Evolutionary conservation across 1,284 basidiomycete species (phyloP), one percentile per base, ranked within the genome.

Genomic region (Chondrostereum purpureum): DNA sequence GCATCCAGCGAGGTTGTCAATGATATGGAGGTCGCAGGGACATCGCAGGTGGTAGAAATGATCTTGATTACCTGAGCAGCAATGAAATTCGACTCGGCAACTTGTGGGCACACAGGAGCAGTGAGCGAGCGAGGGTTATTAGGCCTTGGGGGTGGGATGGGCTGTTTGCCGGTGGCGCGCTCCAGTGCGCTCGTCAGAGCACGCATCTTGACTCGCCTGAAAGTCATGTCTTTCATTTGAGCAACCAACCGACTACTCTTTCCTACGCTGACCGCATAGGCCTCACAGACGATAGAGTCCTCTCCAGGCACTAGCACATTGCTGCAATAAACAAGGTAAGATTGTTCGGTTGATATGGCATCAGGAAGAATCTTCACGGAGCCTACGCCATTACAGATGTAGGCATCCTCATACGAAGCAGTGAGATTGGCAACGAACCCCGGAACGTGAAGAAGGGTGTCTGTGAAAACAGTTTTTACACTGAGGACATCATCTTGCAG

Each of bases 361-460:
- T 66, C 58, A 2, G 71, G 62, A 1, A 78, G 51, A 3, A 78
- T 55, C 44, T 70, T 69, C 35, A 80, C 62, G 10, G 66, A 58
- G 18, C 69, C 73, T 21, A 83, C 67, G 27, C 73, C 67, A 31
- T 60, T 69, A 64, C 84, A 87, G 47, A 88, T 80, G 56, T 75
- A 83, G 0, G 70, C 77, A 40, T 83, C 73, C 24, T 73, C 64
- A 17, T 63, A 50, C 2, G 62, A 63, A 2, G 69, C 73, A 33
- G 67, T 70, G 56, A 78, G 59, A 58, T 87, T 88, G 20, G 76
- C 70, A 35, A 86, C 62, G 59, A 88, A 83, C 1, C 84, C 84
- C 0, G 81, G 76, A 22, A 75, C 68, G 48, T 88, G 84, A 22
- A 86, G 65, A 18, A 87, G 63, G 0, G 78, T 75, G 52, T 88